These are phyloP conservation scores for Cladophialophora psammophila DNA, from an alignment of 2,329 filamentous ascomycete genomes.

Conservation along the genomic window DNA sequence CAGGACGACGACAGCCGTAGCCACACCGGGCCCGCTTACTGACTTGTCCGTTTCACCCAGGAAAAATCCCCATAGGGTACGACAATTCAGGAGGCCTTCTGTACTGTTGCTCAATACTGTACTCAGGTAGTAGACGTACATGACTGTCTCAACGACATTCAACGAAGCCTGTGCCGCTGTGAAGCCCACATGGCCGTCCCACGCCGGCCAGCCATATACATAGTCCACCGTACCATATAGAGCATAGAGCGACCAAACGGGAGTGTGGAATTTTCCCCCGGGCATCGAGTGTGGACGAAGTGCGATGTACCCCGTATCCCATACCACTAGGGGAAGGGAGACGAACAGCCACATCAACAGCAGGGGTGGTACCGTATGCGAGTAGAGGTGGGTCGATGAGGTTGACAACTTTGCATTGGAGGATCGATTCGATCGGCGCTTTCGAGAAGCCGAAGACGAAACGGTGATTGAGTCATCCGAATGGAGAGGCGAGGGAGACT, in stretches of 20 bases:
- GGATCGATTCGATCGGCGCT: constrained; percentile 40
- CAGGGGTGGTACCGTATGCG: constrained; percentile 66
- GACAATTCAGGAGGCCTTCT: constrained; percentile 40
- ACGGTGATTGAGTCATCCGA: constrained; percentile 14
- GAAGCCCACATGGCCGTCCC: constrained; percentile 73
- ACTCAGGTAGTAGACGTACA: constrained; percentile 69
- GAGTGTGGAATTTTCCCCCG: constrained; percentile 74
- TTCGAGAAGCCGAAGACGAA: constrained; percentile 13
- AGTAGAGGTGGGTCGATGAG: constrained; percentile 51
- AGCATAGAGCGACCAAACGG: constrained; percentile 78
- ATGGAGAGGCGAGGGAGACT: constrained; percentile 20
- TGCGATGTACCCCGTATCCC: constrained; percentile 83
- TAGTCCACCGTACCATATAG: constrained; percentile 82
- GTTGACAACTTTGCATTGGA: constrained; percentile 22
- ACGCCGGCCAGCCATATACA: constrained; percentile 80
- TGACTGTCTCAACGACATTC: constrained; percentile 71
- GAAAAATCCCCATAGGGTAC: constrained; percentile 47
- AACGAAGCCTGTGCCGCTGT: constrained; percentile 75
- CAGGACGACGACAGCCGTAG: constrained; percentile 61
- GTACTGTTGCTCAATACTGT: constrained; percentile 21
- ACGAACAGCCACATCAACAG: constrained; percentile 75
- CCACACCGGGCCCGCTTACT: constrained; percentile 56
- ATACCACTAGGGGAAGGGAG: constrained; percentile 78
- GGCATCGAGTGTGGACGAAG: constrained; percentile 82
- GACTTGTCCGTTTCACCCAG: constrained; percentile 33